Percentiles rank a stretch among this genome's conserved stretches.
Evolutionary conservation across 1,284 basidiomycete genomes (phyloP).

Genomic region (Cutaneotrichosporon daszewskae): DNA sequence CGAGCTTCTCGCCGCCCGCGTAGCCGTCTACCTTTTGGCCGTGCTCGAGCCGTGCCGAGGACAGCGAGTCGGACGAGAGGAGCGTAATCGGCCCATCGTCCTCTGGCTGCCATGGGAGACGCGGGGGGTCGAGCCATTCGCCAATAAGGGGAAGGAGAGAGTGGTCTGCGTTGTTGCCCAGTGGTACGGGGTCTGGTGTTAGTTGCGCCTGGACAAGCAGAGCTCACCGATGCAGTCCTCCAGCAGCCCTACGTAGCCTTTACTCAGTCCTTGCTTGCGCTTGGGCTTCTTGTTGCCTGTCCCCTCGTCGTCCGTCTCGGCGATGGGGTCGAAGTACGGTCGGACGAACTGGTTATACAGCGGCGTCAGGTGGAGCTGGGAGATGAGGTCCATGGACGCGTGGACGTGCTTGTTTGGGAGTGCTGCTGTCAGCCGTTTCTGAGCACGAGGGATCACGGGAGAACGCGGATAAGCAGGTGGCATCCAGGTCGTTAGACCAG

Average conservation of each 20-base stretch:
- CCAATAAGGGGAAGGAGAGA: constrained; percentile 23
- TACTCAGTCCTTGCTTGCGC: constrained; percentile 27
- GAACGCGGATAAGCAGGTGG: background rate
- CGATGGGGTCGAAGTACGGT: constrained; percentile 29
- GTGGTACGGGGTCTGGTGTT: constrained; percentile 29
- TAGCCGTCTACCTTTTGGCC: constrained; percentile 36
- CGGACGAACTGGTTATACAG: constrained; percentile 40
- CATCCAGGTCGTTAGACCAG: background rate
- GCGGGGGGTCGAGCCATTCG: constrained; percentile 6
- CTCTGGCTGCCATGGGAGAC: constrained; percentile 3
- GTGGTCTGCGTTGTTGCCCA: constrained; percentile 23
- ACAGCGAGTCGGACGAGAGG: constrained; percentile 21
- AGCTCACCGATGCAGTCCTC: constrained; percentile 41
- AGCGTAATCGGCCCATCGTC: constrained; percentile 13
- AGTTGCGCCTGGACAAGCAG: background rate
- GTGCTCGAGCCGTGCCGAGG: constrained; percentile 26
- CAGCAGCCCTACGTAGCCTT: constrained; percentile 36
- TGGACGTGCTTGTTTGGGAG: constrained; percentile 32
- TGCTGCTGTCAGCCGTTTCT: constrained; percentile 14
- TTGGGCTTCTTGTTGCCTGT: constrained; percentile 4
- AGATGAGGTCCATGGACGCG: constrained; percentile 37
- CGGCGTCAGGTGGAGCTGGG: constrained; percentile 35
- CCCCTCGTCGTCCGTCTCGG: constrained; percentile 22
- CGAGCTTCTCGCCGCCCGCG: constrained; percentile 28
- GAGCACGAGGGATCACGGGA: background rate